Evolutionary conservation across 768 basidiomycete species (phyloP), one percentile per base, ranked within the genome.

Genomic region (Leucogyrophana mollusca): DNA sequence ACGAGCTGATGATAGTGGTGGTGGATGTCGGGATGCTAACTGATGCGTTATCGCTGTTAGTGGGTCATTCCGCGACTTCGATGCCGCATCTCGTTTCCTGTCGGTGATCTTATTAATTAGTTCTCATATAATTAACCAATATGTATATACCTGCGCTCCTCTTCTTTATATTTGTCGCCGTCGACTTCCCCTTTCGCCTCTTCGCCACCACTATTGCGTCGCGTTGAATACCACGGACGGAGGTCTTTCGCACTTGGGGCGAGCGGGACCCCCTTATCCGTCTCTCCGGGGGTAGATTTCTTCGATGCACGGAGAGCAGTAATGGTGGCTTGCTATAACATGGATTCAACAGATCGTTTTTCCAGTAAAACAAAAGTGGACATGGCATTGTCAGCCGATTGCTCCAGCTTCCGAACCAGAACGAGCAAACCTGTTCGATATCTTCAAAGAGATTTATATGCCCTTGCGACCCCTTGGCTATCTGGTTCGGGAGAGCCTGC

Each of bases 381-480:
- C 18, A 23, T n/a, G n/a, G n/a, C n/a, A n/a, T n/a, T n/a, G n/a
- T n/a, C n/a, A n/a, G n/a, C n/a, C n/a, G n/a, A n/a, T n/a, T n/a
- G n/a, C n/a, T n/a, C n/a, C n/a, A n/a, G n/a, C n/a, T n/a, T n/a
- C n/a, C n/a, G n/a, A n/a, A n/a, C n/a, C n/a, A n/a, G n/a, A n/a
- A n/a, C n/a, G n/a, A 27, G 52, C 73, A 14, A 43, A 85, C 87
- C 53, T 81, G 74, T 56, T 91, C 90, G n/a, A 91, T 53, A 56
- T 90, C 88, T 54, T 87, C 83, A 53, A 91, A 92, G 42, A 93
- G 67, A 59, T 91, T 92, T 65, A 92, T 89, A 56, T 93, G 90
- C 1, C 85, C 84, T 27, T 71, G 71, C 1, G 78, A 72, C 62
- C 34, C 65, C 16, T 37, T 16, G 20, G 16, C 35, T n/a, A 37